Evolutionary conservation across 2,329 filamentous ascomycete species (phyloP).

Genomic region (Huntiella moniliformis): DNA sequence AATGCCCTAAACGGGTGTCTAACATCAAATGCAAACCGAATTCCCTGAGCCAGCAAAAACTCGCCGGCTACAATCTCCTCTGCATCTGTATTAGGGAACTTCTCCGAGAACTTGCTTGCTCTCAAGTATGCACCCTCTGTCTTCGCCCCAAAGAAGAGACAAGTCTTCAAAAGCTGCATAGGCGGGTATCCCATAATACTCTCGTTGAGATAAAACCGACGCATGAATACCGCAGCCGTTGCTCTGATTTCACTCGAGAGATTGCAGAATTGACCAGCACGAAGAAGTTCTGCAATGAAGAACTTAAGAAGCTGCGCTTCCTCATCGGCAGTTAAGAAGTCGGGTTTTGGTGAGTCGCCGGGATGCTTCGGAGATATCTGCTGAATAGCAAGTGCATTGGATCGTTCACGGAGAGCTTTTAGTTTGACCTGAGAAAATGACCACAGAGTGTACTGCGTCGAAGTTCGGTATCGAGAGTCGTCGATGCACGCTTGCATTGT

Average conservation of each 20-base stretch:
- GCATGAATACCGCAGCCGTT: constrained; percentile 75
- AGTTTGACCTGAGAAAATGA: constrained; percentile 67
- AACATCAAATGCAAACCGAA: constrained; percentile 86
- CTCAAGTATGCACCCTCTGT: constrained; percentile 68
- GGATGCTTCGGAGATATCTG: constrained; percentile 38
- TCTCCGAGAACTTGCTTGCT: constrained; percentile 44
- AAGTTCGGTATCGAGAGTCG: constrained; percentile 77
- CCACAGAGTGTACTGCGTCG: constrained; percentile 83
- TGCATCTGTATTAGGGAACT: constrained; percentile 49
- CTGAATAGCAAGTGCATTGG: constrained; percentile 52
- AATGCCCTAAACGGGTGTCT: constrained; percentile 76
- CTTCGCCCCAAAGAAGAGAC: constrained; percentile 84
- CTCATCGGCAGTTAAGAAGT: constrained; percentile 67
- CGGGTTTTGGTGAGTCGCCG: constrained; percentile 25
- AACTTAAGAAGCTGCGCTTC: constrained; percentile 66
- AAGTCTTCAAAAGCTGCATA: constrained; percentile 71
- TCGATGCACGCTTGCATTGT: constrained; percentile 27
- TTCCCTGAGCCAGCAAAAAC: constrained; percentile 77
- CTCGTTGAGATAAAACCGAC: constrained; percentile 89
- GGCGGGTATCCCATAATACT: constrained; percentile 93
- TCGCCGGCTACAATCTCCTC: constrained; percentile 81
- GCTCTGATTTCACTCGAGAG: constrained; percentile 22
- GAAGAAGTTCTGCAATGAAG: constrained; percentile 44
- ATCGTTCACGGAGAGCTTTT: constrained; percentile 51
- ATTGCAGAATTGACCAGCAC: constrained; percentile 32